These are phyloP conservation scores for Yamadazyma dushanensis DNA, from an alignment of 1,139 yeast genomes.

Conservation along the genomic window DNA sequence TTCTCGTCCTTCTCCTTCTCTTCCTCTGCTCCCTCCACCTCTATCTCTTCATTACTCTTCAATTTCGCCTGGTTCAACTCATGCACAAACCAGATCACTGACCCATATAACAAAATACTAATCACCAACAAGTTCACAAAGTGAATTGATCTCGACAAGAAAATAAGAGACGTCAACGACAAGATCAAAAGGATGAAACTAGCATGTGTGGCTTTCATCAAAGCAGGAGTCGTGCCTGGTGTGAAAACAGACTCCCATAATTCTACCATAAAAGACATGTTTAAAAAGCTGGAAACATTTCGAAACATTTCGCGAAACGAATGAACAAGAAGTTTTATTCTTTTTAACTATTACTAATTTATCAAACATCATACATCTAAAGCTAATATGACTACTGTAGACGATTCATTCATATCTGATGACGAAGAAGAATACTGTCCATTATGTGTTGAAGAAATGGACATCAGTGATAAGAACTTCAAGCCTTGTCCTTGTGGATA, in stretches of 20 bases:
- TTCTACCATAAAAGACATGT: constrained; percentile 53
- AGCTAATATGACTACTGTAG: constrained; percentile 23
- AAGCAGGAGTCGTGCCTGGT: constrained; percentile 93
- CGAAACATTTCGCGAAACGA: not conserved
- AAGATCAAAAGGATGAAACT: constrained; percentile 33
- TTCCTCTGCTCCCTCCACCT: too few relatives aligned
- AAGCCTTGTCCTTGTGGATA: constrained; percentile 99
- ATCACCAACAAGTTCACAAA: constrained; percentile 71
- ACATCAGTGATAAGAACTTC: constrained; percentile 91
- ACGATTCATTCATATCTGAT: constrained; percentile 64
- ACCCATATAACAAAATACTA: constrained; percentile 69
- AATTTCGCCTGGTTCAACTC: constrained; percentile 61
- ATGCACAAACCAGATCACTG: constrained; percentile 82
- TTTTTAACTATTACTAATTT: not conserved
- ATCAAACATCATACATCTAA: not conserved
- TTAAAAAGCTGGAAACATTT: not conserved
- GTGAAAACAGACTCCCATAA: constrained; percentile 90
- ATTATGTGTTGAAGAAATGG: constrained; percentile 96
- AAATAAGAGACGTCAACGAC: constrained; percentile 58
- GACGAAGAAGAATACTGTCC: constrained; percentile 89
- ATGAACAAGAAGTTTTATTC: not conserved
- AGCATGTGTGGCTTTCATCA: constrained; percentile 61
- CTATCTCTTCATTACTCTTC: constrained; percentile 22
- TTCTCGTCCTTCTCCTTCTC: constrained; percentile 7
- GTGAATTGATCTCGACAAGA: constrained; percentile 70